Base-by-base conservation (phyloP, 768 basidiomycete species). In the Sarcodon aspratus region DNA sequence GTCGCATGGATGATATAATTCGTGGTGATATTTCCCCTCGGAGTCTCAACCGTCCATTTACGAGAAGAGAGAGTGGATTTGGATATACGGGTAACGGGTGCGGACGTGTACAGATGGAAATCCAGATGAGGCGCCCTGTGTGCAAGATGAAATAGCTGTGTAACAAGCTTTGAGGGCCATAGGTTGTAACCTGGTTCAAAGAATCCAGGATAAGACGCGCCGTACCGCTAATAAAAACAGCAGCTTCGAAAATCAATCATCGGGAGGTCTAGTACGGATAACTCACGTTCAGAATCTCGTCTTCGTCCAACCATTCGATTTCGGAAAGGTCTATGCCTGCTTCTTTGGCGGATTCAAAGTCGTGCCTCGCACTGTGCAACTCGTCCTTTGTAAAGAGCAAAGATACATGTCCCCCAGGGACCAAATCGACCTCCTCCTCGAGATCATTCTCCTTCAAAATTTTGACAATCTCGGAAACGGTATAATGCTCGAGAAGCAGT, bases 81-180 rank as follows among this genome's bases (percentile, higher is more conserved):
- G 31, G 56, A 46, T 36, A 81, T 69, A 37, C 59, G 43, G 3
- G 67, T 76, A 31, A 81, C 87, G 0, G 85, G 82, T 0, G 89
- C 87, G 53, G 74, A 74, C 0, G 90, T 91, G 60, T 88, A 82
- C 12, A 93, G 64, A 0, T 57, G 55, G 10, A 93, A 66, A 7
- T 70, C 56, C 47, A 77, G 62, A 7, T 55, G 56, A 2, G 60
- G 31, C 0, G 66, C 58, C 27, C 52, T 48, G 40, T 59, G 56
- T 9, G 78, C 70, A 12, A 71, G 61, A 18, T 68, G 63, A 55
- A 74, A 87, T 7, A 88, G 62, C 42, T 75, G 67, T 1, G 83
- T 80, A 46, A 88, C 85, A n/a, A 89, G 70, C 57, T 92, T 93
- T 57, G 81, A 73, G 0, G 85, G 86, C 80, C 81, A 91, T 27